A percentile compares a stretch with the other conserved stretches of the same genome.
These are phyloP conservation scores for Fusarium compactum DNA, from an alignment of 2,329 filamentous ascomycete species.

Conservation along the genomic window DNA sequence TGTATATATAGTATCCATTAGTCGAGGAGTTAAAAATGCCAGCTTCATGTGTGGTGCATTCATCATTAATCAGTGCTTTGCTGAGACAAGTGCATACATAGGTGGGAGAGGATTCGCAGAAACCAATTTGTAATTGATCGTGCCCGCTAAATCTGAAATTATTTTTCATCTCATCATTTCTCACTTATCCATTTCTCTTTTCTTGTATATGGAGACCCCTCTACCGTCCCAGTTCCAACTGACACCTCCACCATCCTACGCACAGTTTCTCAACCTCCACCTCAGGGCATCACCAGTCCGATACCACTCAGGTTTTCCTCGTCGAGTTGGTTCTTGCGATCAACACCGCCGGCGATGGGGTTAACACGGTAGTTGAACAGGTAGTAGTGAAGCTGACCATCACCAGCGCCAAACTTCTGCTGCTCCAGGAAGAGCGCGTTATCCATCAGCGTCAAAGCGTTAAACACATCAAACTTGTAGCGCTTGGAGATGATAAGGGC, in stretches of 20 bases:
- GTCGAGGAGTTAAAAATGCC: neutral
- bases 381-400: slow-evolving; percentile 96
- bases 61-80: neutral
- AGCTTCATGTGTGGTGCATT: neutral
- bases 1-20: neutral
- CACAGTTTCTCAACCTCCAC: neutral
- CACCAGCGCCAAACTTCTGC: slow-evolving; percentile 93
- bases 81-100: neutral
- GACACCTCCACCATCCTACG: neutral
- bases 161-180: slow-evolving; percentile 20
- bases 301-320: slow-evolving; percentile 84
- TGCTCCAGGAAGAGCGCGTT: slow-evolving; percentile 93
- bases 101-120: neutral
- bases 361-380: slow-evolving; percentile 96
- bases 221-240: slow-evolving; percentile 1
- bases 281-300: slow-evolving; percentile 80
- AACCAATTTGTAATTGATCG: slow-evolving; percentile 12
- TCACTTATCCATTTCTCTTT: slow-evolving; percentile 18
- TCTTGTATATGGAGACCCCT: slow-evolving; percentile 8
- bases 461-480: slow-evolving; percentile 92
- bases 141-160: slow-evolving; percentile 13
- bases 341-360: slow-evolving; percentile 86
- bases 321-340: slow-evolving; percentile 82
- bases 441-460: slow-evolving; percentile 92
- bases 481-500: slow-evolving; percentile 89